Evolutionary conservation across 495 filamentous ascomycete species (phyloP).

Genomic region (Aspergillus kassunensis): DNA sequence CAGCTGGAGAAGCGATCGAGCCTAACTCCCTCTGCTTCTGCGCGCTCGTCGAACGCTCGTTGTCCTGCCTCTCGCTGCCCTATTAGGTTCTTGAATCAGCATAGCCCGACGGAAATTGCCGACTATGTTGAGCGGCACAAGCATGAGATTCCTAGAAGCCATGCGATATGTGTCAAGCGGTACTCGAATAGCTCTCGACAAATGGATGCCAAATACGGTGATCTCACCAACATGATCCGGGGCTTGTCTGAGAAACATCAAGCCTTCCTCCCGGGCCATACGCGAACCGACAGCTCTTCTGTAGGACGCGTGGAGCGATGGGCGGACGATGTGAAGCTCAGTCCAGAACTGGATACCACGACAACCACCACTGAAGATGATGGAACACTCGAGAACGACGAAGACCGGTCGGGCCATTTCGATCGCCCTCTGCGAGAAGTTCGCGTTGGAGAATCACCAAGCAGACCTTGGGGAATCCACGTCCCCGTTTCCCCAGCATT

Average conservation of each 20-base stretch:
- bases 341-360: constrained; percentile 20
- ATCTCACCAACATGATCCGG: constrained; percentile 83
- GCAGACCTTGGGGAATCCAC: constrained; percentile 83
- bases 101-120: constrained; percentile 86
- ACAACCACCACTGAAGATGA: constrained; percentile 34
- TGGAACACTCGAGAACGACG: constrained; percentile 33
- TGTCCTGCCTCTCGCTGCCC: constrained; percentile 86
- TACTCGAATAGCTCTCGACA: constrained; percentile 80
- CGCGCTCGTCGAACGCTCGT: constrained; percentile 50
- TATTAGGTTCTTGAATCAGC: constrained; percentile 83
- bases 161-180: constrained; percentile 82
- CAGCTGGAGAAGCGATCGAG: constrained; percentile 35
- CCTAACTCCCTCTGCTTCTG: constrained; percentile 34
- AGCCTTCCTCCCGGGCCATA: constrained; percentile 65
- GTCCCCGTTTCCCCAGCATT: constrained; percentile 52
- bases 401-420: constrained; percentile 56
- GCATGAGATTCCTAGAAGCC: constrained; percentile 84
- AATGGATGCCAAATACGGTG: constrained; percentile 88
- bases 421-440: constrained; percentile 79
- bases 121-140: constrained; percentile 88
- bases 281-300: constrained; percentile 31
- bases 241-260: constrained; percentile 80
- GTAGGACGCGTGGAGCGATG: constrained; percentile 71
- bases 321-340: constrained; percentile 65
- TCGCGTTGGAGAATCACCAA: constrained; percentile 82